phyloP scores from a whole-genome alignment of 2,329 filamentous ascomycete species.

The Bertia moriformis region DNA sequence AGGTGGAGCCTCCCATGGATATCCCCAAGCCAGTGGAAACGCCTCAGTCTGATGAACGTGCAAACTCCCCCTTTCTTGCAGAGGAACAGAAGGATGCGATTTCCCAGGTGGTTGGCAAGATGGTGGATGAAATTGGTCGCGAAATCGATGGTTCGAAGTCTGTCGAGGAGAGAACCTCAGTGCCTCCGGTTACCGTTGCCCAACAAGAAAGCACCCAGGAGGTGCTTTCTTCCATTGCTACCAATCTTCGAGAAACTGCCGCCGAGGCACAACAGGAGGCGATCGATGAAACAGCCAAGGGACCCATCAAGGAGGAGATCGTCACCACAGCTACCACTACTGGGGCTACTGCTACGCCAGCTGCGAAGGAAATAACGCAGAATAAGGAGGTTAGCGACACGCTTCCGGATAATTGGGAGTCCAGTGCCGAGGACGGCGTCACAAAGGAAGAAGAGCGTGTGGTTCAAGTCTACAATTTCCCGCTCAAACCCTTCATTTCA shows the following conservation, averaged over 20 bases:
- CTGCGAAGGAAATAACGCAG: slow-evolving; percentile 11
- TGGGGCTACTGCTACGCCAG: slow-evolving; percentile 32
- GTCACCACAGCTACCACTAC: slow-evolving; percentile 35
- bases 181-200: not conserved
- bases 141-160: not conserved
- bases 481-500: slow-evolving; percentile 89
- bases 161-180: too few species aligned
- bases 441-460: slow-evolving; percentile 40
- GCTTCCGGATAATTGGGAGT: slow-evolving; percentile 24
- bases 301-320: not conserved
- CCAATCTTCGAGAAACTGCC: not conserved
- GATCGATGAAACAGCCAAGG: not conserved
- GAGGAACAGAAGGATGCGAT: not conserved
- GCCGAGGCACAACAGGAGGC: not conserved
- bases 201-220: not conserved
- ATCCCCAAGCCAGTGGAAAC: not conserved
- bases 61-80: not conserved
- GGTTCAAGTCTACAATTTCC: slow-evolving; percentile 84
- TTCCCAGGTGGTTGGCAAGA: not conserved
- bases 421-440: not conserved
- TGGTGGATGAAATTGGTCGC: not conserved
- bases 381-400: slow-evolving; percentile 28
- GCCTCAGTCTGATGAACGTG: not conserved
- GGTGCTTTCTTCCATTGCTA: not conserved
- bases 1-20: not conserved